Evolutionary conservation across 495 filamentous ascomycete species (phyloP).

Genomic region (Penicillium simplicissimum): DNA sequence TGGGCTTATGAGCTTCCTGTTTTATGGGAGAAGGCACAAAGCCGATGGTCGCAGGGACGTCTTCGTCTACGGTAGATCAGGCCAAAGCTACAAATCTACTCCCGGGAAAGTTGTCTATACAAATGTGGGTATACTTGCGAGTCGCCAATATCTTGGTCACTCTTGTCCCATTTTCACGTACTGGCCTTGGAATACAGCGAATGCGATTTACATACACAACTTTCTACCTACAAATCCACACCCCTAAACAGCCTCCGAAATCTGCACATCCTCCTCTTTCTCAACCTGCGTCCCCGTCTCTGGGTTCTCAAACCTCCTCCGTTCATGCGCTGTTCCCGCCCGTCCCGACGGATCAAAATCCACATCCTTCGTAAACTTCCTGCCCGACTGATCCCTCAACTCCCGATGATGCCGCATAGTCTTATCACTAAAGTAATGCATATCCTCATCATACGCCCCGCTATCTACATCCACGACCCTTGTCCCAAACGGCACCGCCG

Average conservation of each 20-base stretch:
- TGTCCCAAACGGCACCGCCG: slow-evolving; percentile 11
- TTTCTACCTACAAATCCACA: not conserved
- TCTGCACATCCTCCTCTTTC: slow-evolving; percentile 24
- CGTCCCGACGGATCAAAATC: slow-evolving; percentile 16
- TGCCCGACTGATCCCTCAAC: slow-evolving; percentile 12
- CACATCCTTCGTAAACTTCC: slow-evolving; percentile 10
- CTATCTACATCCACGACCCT: slow-evolving; percentile 18
- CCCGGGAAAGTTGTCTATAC: not conserved
- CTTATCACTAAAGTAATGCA: slow-evolving; percentile 18
- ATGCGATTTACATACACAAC: not conserved
- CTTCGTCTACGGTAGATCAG: slow-evolving; percentile 26
- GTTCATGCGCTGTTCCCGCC: slow-evolving; percentile 11
- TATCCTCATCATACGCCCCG: slow-evolving; percentile 16
- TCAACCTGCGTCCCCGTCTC: slow-evolving; percentile 19
- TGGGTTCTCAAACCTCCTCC: slow-evolving; percentile 24
- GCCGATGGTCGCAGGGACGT: slow-evolving; percentile 36
- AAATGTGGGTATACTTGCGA: not conserved
- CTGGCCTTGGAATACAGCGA: not conserved
- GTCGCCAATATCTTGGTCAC: not conserved
- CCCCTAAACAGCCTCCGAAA: slow-evolving; percentile 15
- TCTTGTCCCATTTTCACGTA: not conserved
- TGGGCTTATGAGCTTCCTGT: slow-evolving; percentile 49
- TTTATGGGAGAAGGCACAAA: slow-evolving; percentile 27
- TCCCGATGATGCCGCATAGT: slow-evolving; percentile 13
- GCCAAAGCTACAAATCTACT: not conserved